phyloP scores from a whole-genome alignment of 495 filamentous ascomycete species.

The Pyrenula aspistea region DNA sequence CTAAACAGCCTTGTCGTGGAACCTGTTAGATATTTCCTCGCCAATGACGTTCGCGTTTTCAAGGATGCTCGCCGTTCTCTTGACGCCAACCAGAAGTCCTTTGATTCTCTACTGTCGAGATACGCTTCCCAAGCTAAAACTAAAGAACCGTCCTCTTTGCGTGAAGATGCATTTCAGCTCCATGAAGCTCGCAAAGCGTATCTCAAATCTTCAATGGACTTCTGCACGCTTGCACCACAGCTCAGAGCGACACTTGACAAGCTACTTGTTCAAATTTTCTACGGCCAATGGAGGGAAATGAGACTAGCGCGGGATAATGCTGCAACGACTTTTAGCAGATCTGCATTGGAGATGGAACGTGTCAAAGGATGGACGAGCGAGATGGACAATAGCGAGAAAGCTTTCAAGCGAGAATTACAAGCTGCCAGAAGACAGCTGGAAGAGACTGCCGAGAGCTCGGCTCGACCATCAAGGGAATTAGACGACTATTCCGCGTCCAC shows the following conservation, averaged over 20 bases:
- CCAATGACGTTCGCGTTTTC: constrained; percentile 57
- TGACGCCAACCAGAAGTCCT: constrained; percentile 70
- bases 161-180: constrained; percentile 93
- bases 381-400: constrained; percentile 72
- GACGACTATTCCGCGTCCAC: constrained; percentile 86
- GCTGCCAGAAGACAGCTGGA: constrained; percentile 73
- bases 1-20: constrained; percentile 67
- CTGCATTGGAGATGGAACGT: constrained; percentile 70
- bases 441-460: constrained; percentile 55
- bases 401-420: constrained; percentile 69
- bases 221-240: constrained; percentile 75
- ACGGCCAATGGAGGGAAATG: constrained; percentile 80
- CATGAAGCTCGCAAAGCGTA: constrained; percentile 90
- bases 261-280: constrained; percentile 70
- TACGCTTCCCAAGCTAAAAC: constrained; percentile 79
- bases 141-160: constrained; percentile 78
- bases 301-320: constrained; percentile 49
- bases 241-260: constrained; percentile 70
- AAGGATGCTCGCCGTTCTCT: constrained; percentile 65
- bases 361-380: constrained; percentile 85
- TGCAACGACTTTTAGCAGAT: constrained; percentile 44
- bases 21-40: constrained; percentile 65
- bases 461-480: constrained; percentile 75
- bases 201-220: constrained; percentile 85
- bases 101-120: constrained; percentile 65